Conservation (phyloP, 441 rosid genomes). For the Theobroma grandiflorum region DNA sequence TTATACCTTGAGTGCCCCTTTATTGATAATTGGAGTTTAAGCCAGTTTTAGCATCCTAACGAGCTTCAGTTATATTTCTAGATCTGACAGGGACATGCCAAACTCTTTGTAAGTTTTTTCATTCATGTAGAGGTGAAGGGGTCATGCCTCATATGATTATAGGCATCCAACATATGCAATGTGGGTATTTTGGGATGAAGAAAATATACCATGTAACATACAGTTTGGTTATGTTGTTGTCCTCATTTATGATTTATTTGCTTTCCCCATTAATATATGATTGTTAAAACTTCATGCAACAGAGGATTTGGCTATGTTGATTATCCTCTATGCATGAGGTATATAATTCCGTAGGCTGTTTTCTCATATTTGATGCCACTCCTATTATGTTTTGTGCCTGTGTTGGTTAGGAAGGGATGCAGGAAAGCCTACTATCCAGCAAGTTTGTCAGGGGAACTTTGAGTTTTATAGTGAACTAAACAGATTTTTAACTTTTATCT, state of each 20-base stretch:
- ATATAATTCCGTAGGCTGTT: slow-evolving; percentile 4
- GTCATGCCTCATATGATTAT: background rate
- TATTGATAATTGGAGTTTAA: background rate
- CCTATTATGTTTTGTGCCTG: background rate
- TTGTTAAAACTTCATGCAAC: slow-evolving; percentile 1
- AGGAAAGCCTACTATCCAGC: slow-evolving; percentile 1
- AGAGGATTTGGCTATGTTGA: background rate
- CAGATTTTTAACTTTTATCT: slow-evolving; percentile 2
- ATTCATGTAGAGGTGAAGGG: slow-evolving; percentile 9
- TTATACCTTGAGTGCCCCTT: background rate
- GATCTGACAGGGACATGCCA: slow-evolving; percentile 6
- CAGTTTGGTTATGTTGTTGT: background rate
- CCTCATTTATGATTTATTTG: background rate
- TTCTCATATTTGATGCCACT: background rate
- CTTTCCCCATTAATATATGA: background rate
- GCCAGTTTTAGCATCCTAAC: background rate
- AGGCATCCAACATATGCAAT: background rate
- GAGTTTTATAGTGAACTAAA: slow-evolving; percentile 13
- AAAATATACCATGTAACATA: background rate
- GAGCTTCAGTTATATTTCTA: slow-evolving; percentile 13
- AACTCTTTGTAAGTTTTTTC: background rate
- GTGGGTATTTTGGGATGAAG: slow-evolving; percentile 8
- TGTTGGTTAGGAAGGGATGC: slow-evolving; percentile 17
- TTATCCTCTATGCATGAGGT: background rate
- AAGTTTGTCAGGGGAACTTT: slow-evolving; percentile 2